Evolutionary conservation across 169 alveolate genomes (phyloP), one percentile per base, ranked within the genome.

Genomic region (Eimeria maxima): DNA sequence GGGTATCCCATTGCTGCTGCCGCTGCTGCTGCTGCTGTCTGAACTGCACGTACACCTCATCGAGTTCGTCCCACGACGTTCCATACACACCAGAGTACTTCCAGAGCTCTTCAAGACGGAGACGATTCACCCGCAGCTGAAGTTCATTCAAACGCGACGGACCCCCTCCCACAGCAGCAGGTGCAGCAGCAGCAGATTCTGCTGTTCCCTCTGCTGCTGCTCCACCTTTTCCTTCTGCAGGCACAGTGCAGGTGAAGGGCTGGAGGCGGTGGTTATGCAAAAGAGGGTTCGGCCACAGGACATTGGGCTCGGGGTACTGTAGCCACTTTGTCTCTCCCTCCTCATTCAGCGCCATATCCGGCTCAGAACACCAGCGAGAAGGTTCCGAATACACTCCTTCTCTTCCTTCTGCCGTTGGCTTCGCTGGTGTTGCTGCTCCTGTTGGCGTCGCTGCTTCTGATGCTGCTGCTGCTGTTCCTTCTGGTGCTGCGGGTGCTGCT

Each of bases 221-320:
- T n/a, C 6, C 44, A 10, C n/a, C 27, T 13, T 10, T 78, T 7
- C 67, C 71, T 33, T 60, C 93, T 18, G 29, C 90, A 5, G 45
- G 24, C 50, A 63, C 38, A n/a, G 71, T 13, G 60, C 93, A 86
- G 3, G 69, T 57, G 67, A 95, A 95, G 42, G 96, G 96, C 93
- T 88, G 74, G 13, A 63, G 78, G 33, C 96, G 91, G 81, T 88
- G 95, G 71, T 88, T 87, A 86, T 95, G 95, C n/a, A 95, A 76
- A 53, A 90, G 78, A 4, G 96, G 92, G 38, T 95, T 95, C 63
- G 96, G 96, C 96, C 96, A 95, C 33, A 95, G 29, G 29, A 90
- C 55, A 65, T 95, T 92, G 13, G 95, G 95, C 55, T 92, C 95
- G 27, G 95, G 95, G 73, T 74, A 83, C 90, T 74, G 78, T 18